Base-by-base conservation (phyloP, 2,329 filamentous ascomycete species). In the Penicillium brasilianum region DNA sequence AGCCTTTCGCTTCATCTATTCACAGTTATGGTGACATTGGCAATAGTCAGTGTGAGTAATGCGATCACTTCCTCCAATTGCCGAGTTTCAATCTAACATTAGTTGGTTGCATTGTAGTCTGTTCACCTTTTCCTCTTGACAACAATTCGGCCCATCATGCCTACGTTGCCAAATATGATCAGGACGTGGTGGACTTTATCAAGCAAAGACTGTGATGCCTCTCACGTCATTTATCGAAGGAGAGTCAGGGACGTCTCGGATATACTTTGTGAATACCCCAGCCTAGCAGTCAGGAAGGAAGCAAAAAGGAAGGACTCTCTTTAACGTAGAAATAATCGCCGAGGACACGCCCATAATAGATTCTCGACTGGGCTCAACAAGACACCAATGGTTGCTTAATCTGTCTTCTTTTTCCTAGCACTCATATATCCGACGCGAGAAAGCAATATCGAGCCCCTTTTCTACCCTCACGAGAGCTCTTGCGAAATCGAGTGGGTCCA, bases 111-210 rank as follows among this genome's bases (percentile, higher is more conserved):
- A 20, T 34, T 10, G 18, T 34, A 50, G 62, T 41, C n/a, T 65
- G 64, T 25, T 52, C 58, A n/a, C 52, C 36, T 4, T 50, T 53
- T 9, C 65, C 61, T 8, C 16, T 32, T 7, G 60, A 65, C n/a
- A 41, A 52, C 34, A 62, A 65, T 22, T 36, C 52, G 1, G 63
- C 60, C 20, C 65, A 66, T n/a, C 63, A 67, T 37, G 41, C 16
- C 14, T 64, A 67, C 11, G 37, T 62, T 8, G 34, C 46, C 1
- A 65, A 64, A 18, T 64, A 67, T 14, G 57, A 64, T 18, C 60
- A 67, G 44, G 48, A 57, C 9, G 65, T 63, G n/a, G 63, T 67
- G 13, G 59, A 66, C 25, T 67, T 66, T n/a, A 64, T 65, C 28
- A 59, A 64, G 49, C 4, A n/a, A 1, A 58, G 64, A 20, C 28